Evolutionary conservation across 2,329 filamentous ascomycete species (phyloP), one percentile per base, ranked within the genome.

Genomic region (Ophiostoma pallidulum): DNA sequence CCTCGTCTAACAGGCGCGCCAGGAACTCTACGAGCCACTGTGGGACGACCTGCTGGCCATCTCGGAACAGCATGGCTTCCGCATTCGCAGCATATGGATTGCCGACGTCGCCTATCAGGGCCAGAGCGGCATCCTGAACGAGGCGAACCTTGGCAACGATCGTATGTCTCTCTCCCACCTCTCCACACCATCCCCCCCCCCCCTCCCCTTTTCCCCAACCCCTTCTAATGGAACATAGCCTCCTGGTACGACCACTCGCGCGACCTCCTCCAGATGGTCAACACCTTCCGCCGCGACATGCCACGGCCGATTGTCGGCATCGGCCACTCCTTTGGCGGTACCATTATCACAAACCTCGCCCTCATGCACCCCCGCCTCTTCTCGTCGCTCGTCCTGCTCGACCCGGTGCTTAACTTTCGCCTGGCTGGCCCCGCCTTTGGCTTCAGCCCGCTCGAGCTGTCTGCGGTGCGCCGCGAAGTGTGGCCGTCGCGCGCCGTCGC

Each of bases 71-170:
- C 68, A 73, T 48, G 80, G 79, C 16, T 77, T 94, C 57, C 72
- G 74, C 2, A 86, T 97, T 57, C 78, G 87, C 49, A 73, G 77
- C 52, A 90, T 97, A 56, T 95, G 86, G 85, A 92, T 95, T 57
- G 82, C 87, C 52, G 91, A 97, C 66, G 78, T 85, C n/a, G 81
- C 86, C 26, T 82, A 88, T 61, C 86, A 96, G 68, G 90, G 90
- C 31, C 72, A 78, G 58, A 94, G 86, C 60, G 80, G 84, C 33
- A 69, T 86, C 10, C 60, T 94, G 36, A 97, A 96, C 62, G 84
- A 90, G 64, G 62, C 72, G 35, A 70, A 74, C 10, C 68, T 94
- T 1, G 91, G 90, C 48, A 86, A 95, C 62, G 90, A 97, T 63
- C 88, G 85, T 88, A 69, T 55, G 81, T 45, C 3, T 31, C 20